A percentile compares a stretch with the other conserved stretches of the same genome.
phyloP scores from a whole-genome alignment of 768 basidiomycete species.

The Tylopilus intermedius region DNA sequence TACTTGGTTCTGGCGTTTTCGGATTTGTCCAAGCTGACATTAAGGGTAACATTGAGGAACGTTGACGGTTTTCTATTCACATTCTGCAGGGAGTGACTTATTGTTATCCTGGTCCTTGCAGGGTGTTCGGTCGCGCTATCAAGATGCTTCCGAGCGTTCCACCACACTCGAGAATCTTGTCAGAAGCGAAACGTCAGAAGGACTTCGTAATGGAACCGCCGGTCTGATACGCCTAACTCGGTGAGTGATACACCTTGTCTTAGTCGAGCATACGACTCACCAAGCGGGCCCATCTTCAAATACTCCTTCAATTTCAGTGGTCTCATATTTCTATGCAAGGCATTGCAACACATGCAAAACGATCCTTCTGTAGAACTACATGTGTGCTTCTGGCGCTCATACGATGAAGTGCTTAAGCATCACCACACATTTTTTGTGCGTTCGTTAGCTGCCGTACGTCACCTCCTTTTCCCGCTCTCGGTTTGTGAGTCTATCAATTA shows the following conservation, averaged over 20 bases:
- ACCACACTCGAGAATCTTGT: constrained; percentile 60
- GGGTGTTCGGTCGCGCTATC: constrained; percentile 62
- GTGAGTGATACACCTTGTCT: constrained; percentile 36
- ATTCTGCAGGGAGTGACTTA: constrained; percentile 9
- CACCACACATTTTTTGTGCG: constrained; percentile 68
- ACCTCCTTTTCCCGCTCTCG: not conserved
- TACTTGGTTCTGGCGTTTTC: constrained; percentile 65
- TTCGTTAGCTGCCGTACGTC: constrained; percentile 36
- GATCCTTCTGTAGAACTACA: constrained; percentile 52
- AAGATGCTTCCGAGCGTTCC: constrained; percentile 39
- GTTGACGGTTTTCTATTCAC: constrained; percentile 22
- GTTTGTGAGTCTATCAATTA: not conserved
- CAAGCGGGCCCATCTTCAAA: not conserved
- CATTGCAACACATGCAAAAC: constrained; percentile 59
- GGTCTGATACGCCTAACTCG: constrained; percentile 64
- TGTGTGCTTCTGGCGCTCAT: constrained; percentile 66
- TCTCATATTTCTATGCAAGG: constrained; percentile 61
- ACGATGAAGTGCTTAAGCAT: constrained; percentile 60
- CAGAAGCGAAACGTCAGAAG: constrained; percentile 41
- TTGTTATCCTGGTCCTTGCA: constrained; percentile 26
- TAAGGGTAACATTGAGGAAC: constrained; percentile 58
- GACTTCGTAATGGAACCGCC: constrained; percentile 47
- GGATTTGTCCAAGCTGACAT: constrained; percentile 71
- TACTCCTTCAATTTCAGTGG: constrained; percentile 40
- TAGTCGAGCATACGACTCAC: not conserved